Evolutionary conservation across 2,329 filamentous ascomycete species (phyloP).

Genomic region (Phialophora verrucosa): DNA sequence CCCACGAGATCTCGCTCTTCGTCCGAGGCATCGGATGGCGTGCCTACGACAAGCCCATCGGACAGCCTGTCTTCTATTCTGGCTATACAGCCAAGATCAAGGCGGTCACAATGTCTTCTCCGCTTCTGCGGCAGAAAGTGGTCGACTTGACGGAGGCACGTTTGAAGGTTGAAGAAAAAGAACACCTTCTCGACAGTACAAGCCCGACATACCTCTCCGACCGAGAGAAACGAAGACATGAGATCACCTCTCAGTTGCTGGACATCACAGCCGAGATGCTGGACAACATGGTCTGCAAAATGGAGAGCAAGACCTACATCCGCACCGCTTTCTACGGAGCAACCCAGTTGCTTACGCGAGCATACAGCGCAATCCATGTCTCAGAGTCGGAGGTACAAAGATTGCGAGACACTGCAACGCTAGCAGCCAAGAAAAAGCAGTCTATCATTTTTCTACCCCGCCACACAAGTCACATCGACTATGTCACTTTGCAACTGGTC

Average conservation of each 20-base stretch:
- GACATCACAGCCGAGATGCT: constrained; percentile 86
- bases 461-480: constrained; percentile 94
- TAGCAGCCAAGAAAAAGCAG: constrained; percentile 84
- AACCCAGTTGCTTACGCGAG: constrained; percentile 86
- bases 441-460: constrained; percentile 96
- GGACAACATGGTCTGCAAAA: constrained; percentile 98
- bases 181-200: constrained; percentile 47
- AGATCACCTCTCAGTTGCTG: constrained; percentile 74
- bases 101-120: constrained; percentile 73
- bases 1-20: constrained; percentile 91
- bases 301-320: constrained; percentile 94
- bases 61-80: constrained; percentile 89
- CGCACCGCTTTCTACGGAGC: constrained; percentile 86
- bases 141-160: constrained; percentile 75
- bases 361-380: constrained; percentile 95
- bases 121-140: constrained; percentile 76
- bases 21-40: constrained; percentile 95
- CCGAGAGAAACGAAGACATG: constrained; percentile 59
- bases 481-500: constrained; percentile 91
- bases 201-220: constrained; percentile 35
- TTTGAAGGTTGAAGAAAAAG: constrained; percentile 74
- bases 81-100: constrained; percentile 94
- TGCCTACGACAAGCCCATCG: constrained; percentile 86
- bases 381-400: constrained; percentile 91
- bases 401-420: constrained; percentile 78